Percentiles rank a stretch among this genome's conserved stretches.
phyloP scores from a whole-genome alignment of 1,284 basidiomycete species.

The Ganoderma resinaceum region DNA sequence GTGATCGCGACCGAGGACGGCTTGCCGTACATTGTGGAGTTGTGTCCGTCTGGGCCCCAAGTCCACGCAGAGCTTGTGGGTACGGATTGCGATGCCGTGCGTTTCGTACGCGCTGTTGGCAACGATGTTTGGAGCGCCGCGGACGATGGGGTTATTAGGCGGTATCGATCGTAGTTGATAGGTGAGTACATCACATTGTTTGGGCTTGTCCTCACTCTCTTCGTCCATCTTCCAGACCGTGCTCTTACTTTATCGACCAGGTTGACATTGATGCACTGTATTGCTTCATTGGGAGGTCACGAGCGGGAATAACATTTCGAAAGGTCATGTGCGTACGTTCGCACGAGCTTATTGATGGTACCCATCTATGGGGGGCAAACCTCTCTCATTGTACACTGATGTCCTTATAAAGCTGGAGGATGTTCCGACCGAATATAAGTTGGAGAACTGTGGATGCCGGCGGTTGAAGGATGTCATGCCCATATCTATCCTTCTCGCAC shows the following conservation, averaged over 20 bases:
- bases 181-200: neutral
- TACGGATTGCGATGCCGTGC: constrained; percentile 57
- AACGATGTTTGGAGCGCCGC: constrained; percentile 62
- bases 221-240: neutral
- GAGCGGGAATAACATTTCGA: too few relatives aligned
- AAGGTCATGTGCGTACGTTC: too few relatives aligned
- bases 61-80: constrained; percentile 56
- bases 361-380: too few relatives aligned
- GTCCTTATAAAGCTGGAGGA: too few relatives aligned
- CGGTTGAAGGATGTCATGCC: too few relatives aligned
- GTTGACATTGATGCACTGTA: neutral
- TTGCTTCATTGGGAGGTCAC: neutral
- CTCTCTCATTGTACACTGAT: too few relatives aligned
- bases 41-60: constrained; percentile 45
- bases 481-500: too few relatives aligned
- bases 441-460: too few relatives aligned
- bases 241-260: neutral
- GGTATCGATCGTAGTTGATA: constrained; percentile 41
- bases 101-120: constrained; percentile 43
- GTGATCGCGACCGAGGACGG: constrained; percentile 64
- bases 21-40: constrained; percentile 56
- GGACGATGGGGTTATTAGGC: constrained; percentile 63
- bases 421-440: too few relatives aligned
- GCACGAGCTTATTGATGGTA: too few relatives aligned
- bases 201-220: neutral